Evolutionary conservation across 768 basidiomycete genomes (phyloP), one percentile per base, ranked within the genome.

Genomic region (Boletus sensibilis): DNA sequence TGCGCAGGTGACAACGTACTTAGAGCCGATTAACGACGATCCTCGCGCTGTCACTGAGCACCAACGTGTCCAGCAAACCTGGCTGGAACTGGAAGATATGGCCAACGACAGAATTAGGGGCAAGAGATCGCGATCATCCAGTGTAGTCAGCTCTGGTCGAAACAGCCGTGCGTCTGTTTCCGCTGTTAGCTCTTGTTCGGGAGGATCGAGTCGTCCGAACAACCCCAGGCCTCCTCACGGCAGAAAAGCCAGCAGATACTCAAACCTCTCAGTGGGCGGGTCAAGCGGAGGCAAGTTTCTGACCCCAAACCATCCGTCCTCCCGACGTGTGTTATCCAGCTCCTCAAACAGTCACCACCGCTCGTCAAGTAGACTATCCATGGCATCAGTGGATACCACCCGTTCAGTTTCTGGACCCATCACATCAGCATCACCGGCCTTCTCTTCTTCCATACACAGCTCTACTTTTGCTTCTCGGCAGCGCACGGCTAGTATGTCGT

Each of bases 391-490:
- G 35, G 71, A 76, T 27, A 81, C 85, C 2, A 76, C 68, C 51
- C 82, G 92, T 51, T 88, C 90, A 16, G 82, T 85, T 18, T 91
- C 91, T 21, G 89, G 90, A 27, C 84, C 88, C 11, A 71, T 81
- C 54, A 69, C 68, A 39, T 62, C 76, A n/a, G 73, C 79, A 20
- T 66, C 75, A 27, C 59, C 68, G 37, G 38, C 55, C 31, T 56
- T 72, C 31, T 68, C 68, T 21, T 63, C 72, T 14, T 69, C 74
- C 20, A 49, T 90, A 20, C 79, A 80, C 57, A 76, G 76, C 31
- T 79, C 91, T 5, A 94, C 92, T 9, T 90, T 85, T 68, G 80
- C 92, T 33, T 93, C 92, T n/a, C 83, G 92, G 31, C 92, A 93
- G 64, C 81, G 92, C 21, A 92, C 90, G 21, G 73, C 79, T 33